phyloP scores from a whole-genome alignment of 495 filamentous ascomycete genomes.

The Cercophora scortea region DNA sequence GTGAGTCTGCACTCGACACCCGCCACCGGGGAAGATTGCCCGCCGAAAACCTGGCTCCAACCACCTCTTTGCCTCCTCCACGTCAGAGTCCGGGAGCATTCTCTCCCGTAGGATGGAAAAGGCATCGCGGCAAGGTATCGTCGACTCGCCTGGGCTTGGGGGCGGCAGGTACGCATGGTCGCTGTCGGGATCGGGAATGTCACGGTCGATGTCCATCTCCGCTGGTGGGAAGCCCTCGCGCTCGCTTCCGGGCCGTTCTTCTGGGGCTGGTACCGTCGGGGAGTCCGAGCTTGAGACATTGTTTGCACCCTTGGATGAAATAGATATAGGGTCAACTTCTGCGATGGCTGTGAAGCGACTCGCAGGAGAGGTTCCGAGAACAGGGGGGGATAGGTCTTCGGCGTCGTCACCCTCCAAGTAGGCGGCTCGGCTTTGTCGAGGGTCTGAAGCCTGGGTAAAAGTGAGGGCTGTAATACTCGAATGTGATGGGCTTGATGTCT shows the following conservation, averaged over 20 bases:
- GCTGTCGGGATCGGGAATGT: not conserved
- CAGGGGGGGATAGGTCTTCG: too few species aligned
- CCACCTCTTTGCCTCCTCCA: constrained; percentile 11
- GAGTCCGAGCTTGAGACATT: not conserved
- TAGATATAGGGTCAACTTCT: not conserved
- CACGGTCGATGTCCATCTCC: not conserved
- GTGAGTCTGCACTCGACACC: constrained; percentile 21
- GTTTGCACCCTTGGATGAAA: not conserved
- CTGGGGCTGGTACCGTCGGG: not conserved
- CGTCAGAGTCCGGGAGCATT: constrained; percentile 7
- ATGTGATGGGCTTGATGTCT: not conserved
- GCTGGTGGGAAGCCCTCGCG: not conserved
- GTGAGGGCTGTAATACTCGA: not conserved
- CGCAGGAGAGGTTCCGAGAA: too few species aligned
- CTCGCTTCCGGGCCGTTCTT: not conserved
- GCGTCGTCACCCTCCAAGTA: too few species aligned
- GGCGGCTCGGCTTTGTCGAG: too few species aligned
- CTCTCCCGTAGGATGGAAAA: constrained; percentile 14
- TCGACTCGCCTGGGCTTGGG: constrained; percentile 16
- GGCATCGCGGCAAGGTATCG: constrained; percentile 19
- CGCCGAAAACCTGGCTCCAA: constrained; percentile 15
- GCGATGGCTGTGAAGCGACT: too few species aligned
- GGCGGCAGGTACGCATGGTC: constrained; percentile 10
- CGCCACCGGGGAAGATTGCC: constrained; percentile 9
- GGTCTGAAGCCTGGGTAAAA: not conserved